These are phyloP conservation scores for Flaveria ramosissima DNA, from an alignment of 129 eudicot genomes.

Conservation along the genomic window DNA sequence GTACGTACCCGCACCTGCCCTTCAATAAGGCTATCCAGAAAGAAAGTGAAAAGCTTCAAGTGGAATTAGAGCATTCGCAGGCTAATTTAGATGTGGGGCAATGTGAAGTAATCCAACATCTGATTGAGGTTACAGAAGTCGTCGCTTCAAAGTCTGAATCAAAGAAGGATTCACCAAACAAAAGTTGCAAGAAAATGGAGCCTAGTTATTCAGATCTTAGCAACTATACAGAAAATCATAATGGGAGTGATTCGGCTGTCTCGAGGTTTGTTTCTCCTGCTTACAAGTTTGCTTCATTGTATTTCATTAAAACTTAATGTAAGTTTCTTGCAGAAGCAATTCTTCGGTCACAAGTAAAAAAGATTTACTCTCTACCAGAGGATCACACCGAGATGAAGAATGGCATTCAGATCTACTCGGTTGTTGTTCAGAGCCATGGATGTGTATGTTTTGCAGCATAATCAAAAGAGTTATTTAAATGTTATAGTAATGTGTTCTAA, in stretches of 20 bases:
- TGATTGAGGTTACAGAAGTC: constrained; percentile 78
- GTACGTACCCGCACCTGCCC: constrained; percentile 86
- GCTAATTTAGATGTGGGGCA: constrained; percentile 75
- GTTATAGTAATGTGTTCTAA: not conserved
- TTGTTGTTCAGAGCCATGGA: constrained; percentile 86
- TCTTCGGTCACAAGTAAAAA: constrained; percentile 63
- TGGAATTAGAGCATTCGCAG: constrained; percentile 86
- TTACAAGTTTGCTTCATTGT: not conserved
- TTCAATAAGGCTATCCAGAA: constrained; percentile 60
- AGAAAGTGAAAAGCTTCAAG: constrained; percentile 82
- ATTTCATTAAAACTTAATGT: not conserved
- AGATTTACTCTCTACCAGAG: constrained; percentile 55
- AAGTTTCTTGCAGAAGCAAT: constrained; percentile 53
- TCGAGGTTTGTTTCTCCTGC: constrained; percentile 54
- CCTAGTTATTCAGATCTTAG: constrained; percentile 24
- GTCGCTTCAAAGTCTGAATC: constrained; percentile 60
- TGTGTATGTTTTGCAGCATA: constrained; percentile 62
- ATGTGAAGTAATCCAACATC: constrained; percentile 89
- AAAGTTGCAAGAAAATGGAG: constrained; percentile 34
- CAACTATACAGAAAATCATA: constrained; percentile 39
- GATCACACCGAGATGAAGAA: constrained; percentile 53
- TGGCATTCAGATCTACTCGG: constrained; percentile 97
- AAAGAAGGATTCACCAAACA: constrained; percentile 23
- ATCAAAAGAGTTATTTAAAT: not conserved
- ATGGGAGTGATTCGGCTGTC: constrained; percentile 41